Evolutionary conservation across 1,139 yeast species (phyloP).

Genomic region (Blastobotrys illinoisensis): DNA sequence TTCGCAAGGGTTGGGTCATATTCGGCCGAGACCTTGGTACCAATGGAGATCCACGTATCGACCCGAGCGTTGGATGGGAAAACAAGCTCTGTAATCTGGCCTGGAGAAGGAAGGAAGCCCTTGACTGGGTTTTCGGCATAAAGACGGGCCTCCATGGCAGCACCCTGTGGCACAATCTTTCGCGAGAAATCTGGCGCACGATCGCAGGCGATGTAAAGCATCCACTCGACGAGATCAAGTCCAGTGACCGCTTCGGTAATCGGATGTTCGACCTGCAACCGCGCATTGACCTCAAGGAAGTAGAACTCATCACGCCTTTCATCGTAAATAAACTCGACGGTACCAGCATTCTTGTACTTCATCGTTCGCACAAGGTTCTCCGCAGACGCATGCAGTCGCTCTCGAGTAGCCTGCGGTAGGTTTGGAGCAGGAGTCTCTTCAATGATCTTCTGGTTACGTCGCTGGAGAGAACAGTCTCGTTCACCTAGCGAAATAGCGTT

Average conservation of each 20-base stretch:
- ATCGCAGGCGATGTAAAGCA: constrained; percentile 88
- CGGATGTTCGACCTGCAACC: constrained; percentile 97
- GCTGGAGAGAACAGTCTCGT: constrained; percentile 94
- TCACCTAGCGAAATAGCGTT: constrained; percentile 91
- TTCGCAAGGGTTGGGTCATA: constrained; percentile 96
- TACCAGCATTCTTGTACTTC: constrained; percentile 94
- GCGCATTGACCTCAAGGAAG: constrained; percentile 92
- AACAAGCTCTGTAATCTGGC: constrained; percentile 76
- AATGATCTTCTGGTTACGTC: constrained; percentile 92
- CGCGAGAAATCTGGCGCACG: constrained; percentile 70
- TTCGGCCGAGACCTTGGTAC: constrained; percentile 86
- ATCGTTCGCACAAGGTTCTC: constrained; percentile 73
- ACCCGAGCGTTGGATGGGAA: constrained; percentile 82
- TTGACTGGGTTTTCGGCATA: constrained; percentile 96
- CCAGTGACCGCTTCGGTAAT: constrained; percentile 95
- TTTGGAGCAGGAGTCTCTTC: constrained; percentile 98
- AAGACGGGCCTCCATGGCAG: constrained; percentile 92
- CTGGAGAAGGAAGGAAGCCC: constrained; percentile 94
- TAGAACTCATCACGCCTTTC: constrained; percentile 80
- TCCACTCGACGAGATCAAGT: constrained; percentile 92
- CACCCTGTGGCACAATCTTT: constrained; percentile 56
- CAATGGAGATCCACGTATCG: constrained; percentile 90
- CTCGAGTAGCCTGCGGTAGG: constrained; percentile 72
- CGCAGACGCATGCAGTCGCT: constrained; percentile 73
- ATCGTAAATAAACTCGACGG: constrained; percentile 93